Base-by-base conservation (phyloP, 805 yeast species). In the Dipodascopsis tothii region DNA sequence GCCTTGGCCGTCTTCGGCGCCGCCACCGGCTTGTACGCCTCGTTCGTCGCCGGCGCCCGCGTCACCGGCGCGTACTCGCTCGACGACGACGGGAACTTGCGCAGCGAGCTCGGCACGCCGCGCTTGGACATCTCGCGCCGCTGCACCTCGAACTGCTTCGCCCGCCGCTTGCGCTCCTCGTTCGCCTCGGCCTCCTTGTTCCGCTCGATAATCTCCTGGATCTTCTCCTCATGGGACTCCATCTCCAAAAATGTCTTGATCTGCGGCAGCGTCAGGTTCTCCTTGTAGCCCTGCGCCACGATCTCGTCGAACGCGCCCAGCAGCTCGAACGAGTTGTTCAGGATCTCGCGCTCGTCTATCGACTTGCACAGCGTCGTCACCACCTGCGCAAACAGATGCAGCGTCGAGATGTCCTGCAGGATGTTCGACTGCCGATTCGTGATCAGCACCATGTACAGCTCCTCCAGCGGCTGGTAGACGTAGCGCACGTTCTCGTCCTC, bases 181-280 rank as follows among this genome's bases (percentile, higher is more conserved):
- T 85, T 80, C 33, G 98, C 98, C 66, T 90, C 98, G 58, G 84
- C 69, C 68, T 92, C 98, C 68, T 92, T 92, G 71, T 92, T 92
- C 64, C 88, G 30, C 4, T 58, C 97, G 58, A 92, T 92, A 62
- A 92, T 88, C 63, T 92, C 96, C 71, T 92, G 97, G 60, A 94
- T 90, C 71, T 85, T 90, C 68, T 92, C 99, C 67, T 92, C 98
- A 63, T 92, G 96, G 33, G 95, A 84, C 67, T 92, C 97, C 97
- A 92, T 90, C 61, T 86, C 90, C 69, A 92, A 71, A 66, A 84
- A 90, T 9, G 94, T 84, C 63, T 77, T 78, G 52, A 92, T 83
- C 68, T 92, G 97, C 47, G 79, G 64, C 52, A 81, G 63, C 0
- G 92, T 77, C 53, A 90, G 69, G 64, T 86, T 83, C 64, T 92